phyloP scores from a whole-genome alignment of 163 green algal species.

The Trebouxia gelatinosa region DNA sequence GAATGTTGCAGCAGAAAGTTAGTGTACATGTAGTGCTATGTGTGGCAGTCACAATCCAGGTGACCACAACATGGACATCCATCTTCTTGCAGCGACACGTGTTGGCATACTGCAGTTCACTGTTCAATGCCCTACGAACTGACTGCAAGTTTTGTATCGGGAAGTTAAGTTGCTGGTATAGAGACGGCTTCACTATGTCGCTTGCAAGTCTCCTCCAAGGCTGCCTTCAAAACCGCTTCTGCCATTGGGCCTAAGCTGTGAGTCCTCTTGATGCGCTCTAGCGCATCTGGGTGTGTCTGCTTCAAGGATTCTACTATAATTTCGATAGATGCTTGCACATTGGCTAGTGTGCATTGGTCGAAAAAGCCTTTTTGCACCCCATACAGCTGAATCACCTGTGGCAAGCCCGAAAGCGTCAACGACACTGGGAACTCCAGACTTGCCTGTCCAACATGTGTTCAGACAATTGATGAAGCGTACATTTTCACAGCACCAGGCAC shows the following conservation, averaged over 20 bases:
- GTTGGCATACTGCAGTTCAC: too few species aligned
- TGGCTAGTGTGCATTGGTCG: neutral
- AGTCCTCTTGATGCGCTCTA: constrained; percentile 18
- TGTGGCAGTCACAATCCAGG: too few species aligned
- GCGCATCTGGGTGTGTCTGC: constrained; percentile 2
- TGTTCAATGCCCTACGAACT: too few species aligned
- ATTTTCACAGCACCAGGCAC: neutral
- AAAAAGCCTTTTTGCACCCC: constrained; percentile 10
- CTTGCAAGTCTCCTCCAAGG: neutral
- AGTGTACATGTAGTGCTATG: too few species aligned
- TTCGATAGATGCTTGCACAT: neutral
- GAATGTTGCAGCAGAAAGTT: too few species aligned
- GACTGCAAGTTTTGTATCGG: too few species aligned
- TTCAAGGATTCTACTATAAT: neutral
- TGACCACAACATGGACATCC: too few species aligned
- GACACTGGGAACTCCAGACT: neutral
- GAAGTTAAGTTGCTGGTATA: too few species aligned
- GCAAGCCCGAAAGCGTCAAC: neutral
- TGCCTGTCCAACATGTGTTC: neutral
- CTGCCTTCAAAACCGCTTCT: constrained; percentile 24
- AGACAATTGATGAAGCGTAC: neutral
- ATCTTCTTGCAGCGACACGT: too few species aligned
- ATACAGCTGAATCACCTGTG: constrained; percentile 25
- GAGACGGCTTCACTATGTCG: too few species aligned
- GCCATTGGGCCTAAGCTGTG: constrained; percentile 10